These are phyloP conservation scores for Blastocystis sp. DNA, from an alignment of 352 stramenopile species.

Conservation along the genomic window DNA sequence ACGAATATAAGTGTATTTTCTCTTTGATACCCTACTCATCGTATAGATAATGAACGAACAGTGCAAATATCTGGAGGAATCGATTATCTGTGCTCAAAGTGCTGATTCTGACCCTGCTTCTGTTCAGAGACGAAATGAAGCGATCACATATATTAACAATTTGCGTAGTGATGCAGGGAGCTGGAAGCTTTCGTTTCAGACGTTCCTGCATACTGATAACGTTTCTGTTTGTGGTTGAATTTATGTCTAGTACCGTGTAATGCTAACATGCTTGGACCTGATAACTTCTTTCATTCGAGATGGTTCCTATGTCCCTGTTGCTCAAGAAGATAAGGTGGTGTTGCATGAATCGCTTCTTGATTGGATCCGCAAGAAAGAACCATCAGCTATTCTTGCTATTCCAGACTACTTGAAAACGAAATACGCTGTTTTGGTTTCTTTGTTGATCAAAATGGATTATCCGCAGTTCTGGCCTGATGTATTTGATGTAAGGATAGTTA, in stretches of 20 bases:
- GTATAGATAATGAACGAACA: slow-evolving; percentile 29
- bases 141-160: slow-evolving; percentile 39
- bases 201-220: neutral
- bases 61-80: slow-evolving; percentile 35
- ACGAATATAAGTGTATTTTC: too few species aligned
- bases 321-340: slow-evolving; percentile 5
- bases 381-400: neutral
- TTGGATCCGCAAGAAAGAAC: slow-evolving; percentile 11
- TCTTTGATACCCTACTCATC: too few species aligned
- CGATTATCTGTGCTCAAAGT: slow-evolving; percentile 39
- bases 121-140: neutral
- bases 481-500: slow-evolving; percentile 11
- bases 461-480: slow-evolving; percentile 29
- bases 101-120: neutral
- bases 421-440: neutral
- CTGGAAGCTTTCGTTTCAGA: slow-evolving; percentile 37
- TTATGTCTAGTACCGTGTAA: slow-evolving; percentile 28
- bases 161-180: neutral
- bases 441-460: slow-evolving; percentile 59
- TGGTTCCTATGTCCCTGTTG: slow-evolving; percentile 21
- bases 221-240: neutral
- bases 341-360: slow-evolving; percentile 26
- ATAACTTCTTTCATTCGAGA: slow-evolving; percentile 48
- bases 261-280: slow-evolving; percentile 49
- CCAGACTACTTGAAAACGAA: slow-evolving; percentile 47